phyloP scores from a whole-genome alignment of 306 rosid genomes.

The Vigna radiata region DNA sequence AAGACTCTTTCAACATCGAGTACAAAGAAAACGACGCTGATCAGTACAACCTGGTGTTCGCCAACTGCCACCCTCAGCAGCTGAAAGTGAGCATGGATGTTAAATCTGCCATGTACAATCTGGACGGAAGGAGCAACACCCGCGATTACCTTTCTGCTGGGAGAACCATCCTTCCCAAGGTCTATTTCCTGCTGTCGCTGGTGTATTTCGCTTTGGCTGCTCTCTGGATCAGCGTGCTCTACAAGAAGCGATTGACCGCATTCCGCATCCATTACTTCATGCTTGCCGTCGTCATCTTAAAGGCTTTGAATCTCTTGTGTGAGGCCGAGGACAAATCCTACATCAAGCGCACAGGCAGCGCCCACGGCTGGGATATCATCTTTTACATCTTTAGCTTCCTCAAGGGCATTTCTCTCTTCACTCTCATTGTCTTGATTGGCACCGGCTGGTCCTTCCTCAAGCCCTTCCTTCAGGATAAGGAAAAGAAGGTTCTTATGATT shows the following conservation, averaged over 20 bases:
- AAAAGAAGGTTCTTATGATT: constrained; percentile 91
- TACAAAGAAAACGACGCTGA: constrained; percentile 70
- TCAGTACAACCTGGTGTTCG: constrained; percentile 86
- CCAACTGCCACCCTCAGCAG: constrained; percentile 63
- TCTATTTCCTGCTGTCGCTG: constrained; percentile 73
- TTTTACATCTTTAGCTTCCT: constrained; percentile 90
- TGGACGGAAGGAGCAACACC: constrained; percentile 64
- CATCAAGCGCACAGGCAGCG: constrained; percentile 85
- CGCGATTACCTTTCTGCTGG: constrained; percentile 92
- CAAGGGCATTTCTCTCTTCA: constrained; percentile 83
- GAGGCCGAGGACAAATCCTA: constrained; percentile 94
- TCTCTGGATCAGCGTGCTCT: constrained; percentile 70
- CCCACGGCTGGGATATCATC: constrained; percentile 96
- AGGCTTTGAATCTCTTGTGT: constrained; percentile 76
- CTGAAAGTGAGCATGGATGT: constrained; percentile 72
- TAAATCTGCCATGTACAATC: constrained; percentile 82
- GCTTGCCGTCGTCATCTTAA: constrained; percentile 85
- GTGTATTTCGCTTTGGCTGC: constrained; percentile 61
- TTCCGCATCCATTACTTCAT: constrained; percentile 87
- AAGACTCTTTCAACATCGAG: constrained; percentile 22
- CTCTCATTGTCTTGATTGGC: constrained; percentile 85
- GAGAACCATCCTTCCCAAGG: constrained; percentile 74
- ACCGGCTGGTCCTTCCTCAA: constrained; percentile 97
- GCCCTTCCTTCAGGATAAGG: constrained; percentile 89
- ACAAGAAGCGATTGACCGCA: constrained; percentile 78